Evolutionary conservation across 495 filamentous ascomycete genomes (phyloP).

Genomic region (Halenospora varia): DNA sequence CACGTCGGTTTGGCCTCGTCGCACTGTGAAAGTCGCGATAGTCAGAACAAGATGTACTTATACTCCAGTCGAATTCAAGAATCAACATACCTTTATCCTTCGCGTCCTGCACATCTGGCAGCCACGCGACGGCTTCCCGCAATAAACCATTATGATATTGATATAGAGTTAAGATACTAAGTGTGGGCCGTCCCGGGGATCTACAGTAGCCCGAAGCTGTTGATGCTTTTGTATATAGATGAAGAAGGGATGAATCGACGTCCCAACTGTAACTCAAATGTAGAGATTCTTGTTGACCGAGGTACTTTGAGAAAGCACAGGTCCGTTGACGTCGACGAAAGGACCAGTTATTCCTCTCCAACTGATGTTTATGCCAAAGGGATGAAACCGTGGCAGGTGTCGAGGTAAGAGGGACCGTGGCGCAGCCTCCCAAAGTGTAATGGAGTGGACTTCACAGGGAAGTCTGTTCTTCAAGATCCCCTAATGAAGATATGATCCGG

Average conservation of each 20-base stretch:
- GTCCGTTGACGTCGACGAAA: background rate
- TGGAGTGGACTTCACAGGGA: background rate
- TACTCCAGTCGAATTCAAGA: background rate
- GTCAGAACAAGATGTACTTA: background rate
- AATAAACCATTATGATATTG: constrained; percentile 60
- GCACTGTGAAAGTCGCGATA: constrained; percentile 43
- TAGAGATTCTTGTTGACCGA: background rate
- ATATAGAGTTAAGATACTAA: background rate
- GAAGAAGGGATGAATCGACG: background rate
- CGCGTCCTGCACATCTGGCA: constrained; percentile 69
- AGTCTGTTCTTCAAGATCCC: background rate
- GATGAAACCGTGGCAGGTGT: background rate
- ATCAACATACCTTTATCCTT: constrained; percentile 61
- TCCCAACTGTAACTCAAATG: background rate
- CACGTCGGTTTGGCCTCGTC: constrained; percentile 67
- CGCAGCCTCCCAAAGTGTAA: no score
- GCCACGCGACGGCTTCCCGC: constrained; percentile 67
- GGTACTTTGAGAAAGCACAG: background rate
- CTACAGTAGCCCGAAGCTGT: background rate
- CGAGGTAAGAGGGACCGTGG: background rate
- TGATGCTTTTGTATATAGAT: background rate
- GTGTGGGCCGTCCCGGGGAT: background rate
- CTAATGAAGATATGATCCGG: constrained; percentile 1
- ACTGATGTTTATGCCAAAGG: background rate
- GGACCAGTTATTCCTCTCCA: background rate